Percentiles rank a stretch among this genome's conserved stretches.
Evolutionary conservation across 2,329 filamentous ascomycete species (phyloP).

Genomic region (Trichoderma semiorbis): DNA sequence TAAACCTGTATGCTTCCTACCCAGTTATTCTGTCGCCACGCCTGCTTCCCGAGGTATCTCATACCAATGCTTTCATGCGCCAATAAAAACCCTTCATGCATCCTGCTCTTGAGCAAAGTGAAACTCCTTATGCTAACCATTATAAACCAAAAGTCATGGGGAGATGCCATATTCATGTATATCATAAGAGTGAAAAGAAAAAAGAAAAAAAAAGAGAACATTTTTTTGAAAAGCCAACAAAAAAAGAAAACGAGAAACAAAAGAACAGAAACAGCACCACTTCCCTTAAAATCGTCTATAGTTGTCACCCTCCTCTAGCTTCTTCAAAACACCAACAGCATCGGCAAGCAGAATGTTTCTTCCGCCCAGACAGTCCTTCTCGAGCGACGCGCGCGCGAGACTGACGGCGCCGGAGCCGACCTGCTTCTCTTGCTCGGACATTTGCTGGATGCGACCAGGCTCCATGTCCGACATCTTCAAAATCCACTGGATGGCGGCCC

Average conservation of each 20-base stretch:
- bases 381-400: constrained; percentile 45
- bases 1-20: background rate
- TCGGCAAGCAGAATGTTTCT: constrained; percentile 51
- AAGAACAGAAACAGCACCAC: background rate
- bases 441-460: constrained; percentile 38
- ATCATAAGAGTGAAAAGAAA: background rate
- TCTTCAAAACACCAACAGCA: constrained; percentile 50
- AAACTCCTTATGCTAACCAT: background rate
- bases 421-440: constrained; percentile 34
- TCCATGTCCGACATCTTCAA: constrained; percentile 40
- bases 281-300: constrained; percentile 32
- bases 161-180: background rate
- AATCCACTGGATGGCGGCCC: constrained; percentile 36
- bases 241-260: background rate
- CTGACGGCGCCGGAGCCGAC: constrained; percentile 46
- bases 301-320: constrained; percentile 45
- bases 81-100: background rate
- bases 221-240: background rate
- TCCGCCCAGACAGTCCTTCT: constrained; percentile 47
- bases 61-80: background rate
- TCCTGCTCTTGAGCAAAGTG: background rate
- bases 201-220: background rate
- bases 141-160: background rate
- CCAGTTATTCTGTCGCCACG: background rate
- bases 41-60: background rate